These are phyloP conservation scores for Selenicereus undatus DNA, from an alignment of 148 eudicot species.

Conservation along the genomic window DNA sequence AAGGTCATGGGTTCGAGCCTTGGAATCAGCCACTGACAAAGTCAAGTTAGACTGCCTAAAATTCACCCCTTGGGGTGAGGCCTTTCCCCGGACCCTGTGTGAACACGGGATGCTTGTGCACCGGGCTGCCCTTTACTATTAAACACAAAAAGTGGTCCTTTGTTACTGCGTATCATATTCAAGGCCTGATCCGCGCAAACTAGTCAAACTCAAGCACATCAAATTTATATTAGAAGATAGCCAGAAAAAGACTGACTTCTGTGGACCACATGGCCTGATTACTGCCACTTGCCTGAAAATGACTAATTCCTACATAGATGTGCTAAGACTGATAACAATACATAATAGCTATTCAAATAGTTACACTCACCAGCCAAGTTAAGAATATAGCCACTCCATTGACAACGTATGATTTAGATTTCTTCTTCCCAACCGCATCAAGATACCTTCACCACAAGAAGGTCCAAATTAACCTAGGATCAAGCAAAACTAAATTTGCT, in stretches of 20 bases:
- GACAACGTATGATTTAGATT: conserved; percentile 58
- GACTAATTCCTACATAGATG: neutral
- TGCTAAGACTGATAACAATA: no score
- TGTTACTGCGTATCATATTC: neutral
- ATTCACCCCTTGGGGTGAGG: no score
- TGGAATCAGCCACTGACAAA: no score
- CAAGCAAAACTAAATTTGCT: conserved; percentile 3
- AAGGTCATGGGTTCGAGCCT: no score
- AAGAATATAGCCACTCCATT: conserved; percentile 83
- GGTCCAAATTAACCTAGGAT: conserved; percentile 19
- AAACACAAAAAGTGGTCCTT: neutral
- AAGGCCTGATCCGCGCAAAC: neutral
- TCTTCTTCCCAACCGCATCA: conserved; percentile 77
- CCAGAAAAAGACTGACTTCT: neutral
- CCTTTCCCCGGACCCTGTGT: no score
- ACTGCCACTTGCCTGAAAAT: neutral
- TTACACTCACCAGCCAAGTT: conserved; percentile 79
- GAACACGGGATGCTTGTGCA: no score
- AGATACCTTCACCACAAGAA: conserved; percentile 57
- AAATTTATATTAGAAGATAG: neutral
- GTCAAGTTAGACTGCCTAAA: no score
- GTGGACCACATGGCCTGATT: conserved; percentile 1
- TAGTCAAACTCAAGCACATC: neutral
- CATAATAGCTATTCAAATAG: no score
- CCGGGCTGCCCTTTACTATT: no score